phyloP scores from a whole-genome alignment of 192 early-diverging fungal species.

The Podila horticola region DNA sequence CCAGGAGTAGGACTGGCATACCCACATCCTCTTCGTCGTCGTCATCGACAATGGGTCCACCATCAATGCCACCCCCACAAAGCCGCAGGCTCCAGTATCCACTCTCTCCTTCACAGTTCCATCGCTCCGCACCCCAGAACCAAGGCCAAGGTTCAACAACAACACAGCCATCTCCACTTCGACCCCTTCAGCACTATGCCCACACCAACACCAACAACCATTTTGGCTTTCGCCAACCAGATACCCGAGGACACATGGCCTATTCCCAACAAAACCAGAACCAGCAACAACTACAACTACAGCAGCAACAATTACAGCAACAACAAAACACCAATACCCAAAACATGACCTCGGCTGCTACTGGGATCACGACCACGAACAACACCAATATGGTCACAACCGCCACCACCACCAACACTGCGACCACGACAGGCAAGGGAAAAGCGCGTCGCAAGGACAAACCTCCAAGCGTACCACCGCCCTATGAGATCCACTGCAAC shows the following conservation, averaged over 20 bases:
- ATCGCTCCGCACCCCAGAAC: neutral
- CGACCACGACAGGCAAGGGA: slow-evolving; percentile 24
- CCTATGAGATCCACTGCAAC: slow-evolving; percentile 50
- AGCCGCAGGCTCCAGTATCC: neutral
- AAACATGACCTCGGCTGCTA: slow-evolving; percentile 4
- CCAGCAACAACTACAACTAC: slow-evolving; percentile 8
- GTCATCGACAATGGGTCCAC: neutral
- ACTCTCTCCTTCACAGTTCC: neutral
- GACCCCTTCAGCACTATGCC: slow-evolving; percentile 4
- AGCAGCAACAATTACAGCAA: slow-evolving; percentile 19
- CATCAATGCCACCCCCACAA: neutral
- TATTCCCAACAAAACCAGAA: neutral
- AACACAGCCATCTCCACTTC: slow-evolving; percentile 5
- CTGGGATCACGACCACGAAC: slow-evolving; percentile 12
- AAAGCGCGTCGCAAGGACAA: slow-evolving; percentile 50
- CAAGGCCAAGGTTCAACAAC: neutral
- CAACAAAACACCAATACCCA: slow-evolving; percentile 6
- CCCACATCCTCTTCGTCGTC: neutral
- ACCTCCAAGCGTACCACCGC: slow-evolving; percentile 53
- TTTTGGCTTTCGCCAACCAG: neutral
- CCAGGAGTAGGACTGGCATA: neutral
- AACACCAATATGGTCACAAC: slow-evolving; percentile 10
- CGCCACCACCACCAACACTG: slow-evolving; percentile 15
- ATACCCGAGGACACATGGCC: neutral
- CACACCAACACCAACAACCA: slow-evolving; percentile 1